phyloP scores from a whole-genome alignment of 179 eudicot genomes.

The Dionaea muscipula region DNA sequence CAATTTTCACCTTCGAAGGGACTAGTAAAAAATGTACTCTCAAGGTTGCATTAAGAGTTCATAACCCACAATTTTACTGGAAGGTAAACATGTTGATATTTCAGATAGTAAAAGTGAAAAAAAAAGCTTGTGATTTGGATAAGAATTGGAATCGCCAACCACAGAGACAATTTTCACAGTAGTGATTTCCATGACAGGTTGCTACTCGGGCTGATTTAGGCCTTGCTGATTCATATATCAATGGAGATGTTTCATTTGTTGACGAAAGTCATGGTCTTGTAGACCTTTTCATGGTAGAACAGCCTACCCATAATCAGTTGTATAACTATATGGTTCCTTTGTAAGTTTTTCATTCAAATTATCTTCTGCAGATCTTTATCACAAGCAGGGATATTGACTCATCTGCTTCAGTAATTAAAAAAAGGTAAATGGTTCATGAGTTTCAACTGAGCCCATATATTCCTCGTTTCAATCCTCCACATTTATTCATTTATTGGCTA shows the following conservation, averaged over 20 bases:
- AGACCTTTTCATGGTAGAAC: conserved; percentile 65
- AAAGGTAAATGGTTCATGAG: conserved; percentile 28
- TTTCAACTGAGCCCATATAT: not conserved
- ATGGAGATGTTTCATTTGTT: conserved; percentile 82
- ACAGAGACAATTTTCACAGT: not conserved
- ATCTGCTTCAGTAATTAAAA: conserved; percentile 26
- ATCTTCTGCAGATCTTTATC: conserved; percentile 45
- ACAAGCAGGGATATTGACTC: conserved; percentile 49
- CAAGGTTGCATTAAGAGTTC: conserved; percentile 49
- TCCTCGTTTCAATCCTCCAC: not conserved
- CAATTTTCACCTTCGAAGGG: conserved; percentile 54
- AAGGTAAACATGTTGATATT: conserved; percentile 34
- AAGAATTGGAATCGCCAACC: not conserved
- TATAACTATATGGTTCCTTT: not conserved
- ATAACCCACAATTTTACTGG: conserved; percentile 80
- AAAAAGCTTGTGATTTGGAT: not conserved
- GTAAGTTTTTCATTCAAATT: conserved; percentile 1
- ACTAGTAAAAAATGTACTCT: conserved; percentile 32
- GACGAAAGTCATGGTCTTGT: conserved; percentile 74
- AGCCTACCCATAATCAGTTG: not conserved
- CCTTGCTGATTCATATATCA: conserved; percentile 90
- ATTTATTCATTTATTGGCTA: not conserved
- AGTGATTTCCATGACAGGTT: conserved; percentile 34
- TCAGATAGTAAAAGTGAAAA: not conserved
- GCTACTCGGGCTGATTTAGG: conserved; percentile 88